Conservation (phyloP, 2,329 filamentous ascomycete species). For the Knoxdaviesia capensis region DNA sequence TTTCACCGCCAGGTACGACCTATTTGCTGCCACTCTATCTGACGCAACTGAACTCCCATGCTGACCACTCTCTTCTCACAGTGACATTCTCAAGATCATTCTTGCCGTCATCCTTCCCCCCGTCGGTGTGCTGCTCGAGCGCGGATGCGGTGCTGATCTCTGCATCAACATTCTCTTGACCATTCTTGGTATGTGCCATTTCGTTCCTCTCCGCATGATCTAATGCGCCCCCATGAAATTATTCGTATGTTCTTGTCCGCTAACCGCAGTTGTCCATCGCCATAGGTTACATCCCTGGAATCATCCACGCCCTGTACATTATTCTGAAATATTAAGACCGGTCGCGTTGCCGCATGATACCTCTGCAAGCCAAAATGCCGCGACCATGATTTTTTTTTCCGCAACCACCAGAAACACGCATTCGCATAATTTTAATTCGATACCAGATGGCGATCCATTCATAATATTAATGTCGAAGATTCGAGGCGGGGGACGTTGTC, state of each 20-base stretch:
- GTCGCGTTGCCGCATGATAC: background rate
- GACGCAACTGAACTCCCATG: background rate
- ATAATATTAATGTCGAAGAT: too few species aligned
- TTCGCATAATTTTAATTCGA: background rate
- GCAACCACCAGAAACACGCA: background rate
- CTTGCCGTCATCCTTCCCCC: conserved; percentile 80
- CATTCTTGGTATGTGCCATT: conserved; percentile 32
- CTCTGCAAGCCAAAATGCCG: background rate
- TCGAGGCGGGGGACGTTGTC: too few species aligned
- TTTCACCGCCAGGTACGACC: conserved; percentile 35
- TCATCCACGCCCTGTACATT: conserved; percentile 88
- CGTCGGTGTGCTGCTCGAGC: conserved; percentile 85
- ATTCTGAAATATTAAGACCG: conserved; percentile 61
- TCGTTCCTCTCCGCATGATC: background rate
- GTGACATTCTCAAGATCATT: conserved; percentile 49
- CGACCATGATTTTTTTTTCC: background rate
- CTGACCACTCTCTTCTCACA: conserved; percentile 6
- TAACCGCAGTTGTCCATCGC: background rate
- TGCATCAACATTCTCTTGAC: conserved; percentile 87
- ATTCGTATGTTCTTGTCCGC: background rate
- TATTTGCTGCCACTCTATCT: background rate
- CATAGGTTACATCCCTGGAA: conserved; percentile 47
- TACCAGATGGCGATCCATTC: too few species aligned
- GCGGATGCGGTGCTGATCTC: conserved; percentile 69
- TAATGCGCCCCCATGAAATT: background rate